Evolutionary conservation across 108 stramenopile genomes (phyloP), one percentile per base, ranked within the genome.

Genomic region (Nitzschia putrida): DNA sequence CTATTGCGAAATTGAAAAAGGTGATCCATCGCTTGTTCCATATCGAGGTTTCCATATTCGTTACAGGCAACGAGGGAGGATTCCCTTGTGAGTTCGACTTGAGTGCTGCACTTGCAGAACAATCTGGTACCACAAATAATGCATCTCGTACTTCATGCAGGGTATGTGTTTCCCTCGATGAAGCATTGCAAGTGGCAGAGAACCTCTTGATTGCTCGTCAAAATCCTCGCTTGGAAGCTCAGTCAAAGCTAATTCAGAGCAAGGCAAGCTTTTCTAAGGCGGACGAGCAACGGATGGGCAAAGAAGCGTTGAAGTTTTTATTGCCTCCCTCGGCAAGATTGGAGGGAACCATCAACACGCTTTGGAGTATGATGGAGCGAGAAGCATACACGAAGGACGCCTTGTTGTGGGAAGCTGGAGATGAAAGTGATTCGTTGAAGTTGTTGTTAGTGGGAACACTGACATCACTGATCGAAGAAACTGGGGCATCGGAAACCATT

Each of bases 181-280:
- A 82, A 37, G 91, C 88, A 3, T 68, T 92, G 20, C 76, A 80
- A 13, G 88, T 85, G 69, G 88, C 86, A 0, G 91, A 89, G 64
- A 83, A 92, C 61, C 72, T 85, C 40, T 66, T 92, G 54, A 79
- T 89, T 53, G 79, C 81, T n/a, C 45, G 83, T 3, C 60, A 74
- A 66, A 77, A 89, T 23, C 69, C 81, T 14, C 42, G 41, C 26
- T 57, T 74, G 40, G 55, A 37, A 38, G 1, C 18, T 44, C 29
- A 40, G 29, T 34, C 29, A 1, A 34, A 34, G 4, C 29, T 34
- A 34, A 34, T 34, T 34, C 29, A 34, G 60, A 68, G 9, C 74
- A 81, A 49, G 80, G 76, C 61, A 51, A 54, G 13, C 63, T 71
- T 22, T 61, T 34, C 29, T 4, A 34, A 34, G 29, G 29, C 4